Percentiles rank a stretch among this genome's conserved stretches.
Conservation (phyloP, 2,329 filamentous ascomycete genomes). For the Capronia coronata region DNA sequence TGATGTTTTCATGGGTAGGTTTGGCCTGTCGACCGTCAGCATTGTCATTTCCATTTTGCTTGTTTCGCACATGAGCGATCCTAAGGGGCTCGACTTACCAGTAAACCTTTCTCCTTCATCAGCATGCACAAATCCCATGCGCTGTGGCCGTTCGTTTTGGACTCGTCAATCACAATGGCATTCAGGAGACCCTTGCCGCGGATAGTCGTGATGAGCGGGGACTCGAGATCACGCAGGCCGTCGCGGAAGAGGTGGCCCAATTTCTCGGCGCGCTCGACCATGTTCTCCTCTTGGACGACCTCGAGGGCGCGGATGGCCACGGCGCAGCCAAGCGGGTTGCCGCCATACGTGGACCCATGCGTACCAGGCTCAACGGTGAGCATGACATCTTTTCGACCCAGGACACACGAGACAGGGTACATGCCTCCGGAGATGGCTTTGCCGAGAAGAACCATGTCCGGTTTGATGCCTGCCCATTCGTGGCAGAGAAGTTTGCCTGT, state of each 20-base stretch:
- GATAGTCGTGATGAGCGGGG: slow-evolving; percentile 71
- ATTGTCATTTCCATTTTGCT: neutral
- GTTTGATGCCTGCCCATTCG: slow-evolving; percentile 92
- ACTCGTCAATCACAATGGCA: slow-evolving; percentile 91
- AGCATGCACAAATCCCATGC: slow-evolving; percentile 97
- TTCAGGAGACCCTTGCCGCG: slow-evolving; percentile 92
- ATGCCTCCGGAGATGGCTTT: slow-evolving; percentile 98
- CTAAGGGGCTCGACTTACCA: slow-evolving; percentile 57
- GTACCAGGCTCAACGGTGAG: slow-evolving; percentile 92
- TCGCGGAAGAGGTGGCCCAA: slow-evolving; percentile 79
- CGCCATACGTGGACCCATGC: slow-evolving; percentile 96
- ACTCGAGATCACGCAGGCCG: slow-evolving; percentile 66
- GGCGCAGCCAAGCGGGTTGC: slow-evolving; percentile 90
- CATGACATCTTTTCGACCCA: slow-evolving; percentile 87
- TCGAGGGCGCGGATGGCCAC: slow-evolving; percentile 93
- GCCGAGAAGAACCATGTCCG: slow-evolving; percentile 86
- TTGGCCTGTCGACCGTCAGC: slow-evolving; percentile 61
- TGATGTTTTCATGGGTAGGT: slow-evolving; percentile 97
- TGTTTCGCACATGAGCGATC: neutral
- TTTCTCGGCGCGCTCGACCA: slow-evolving; percentile 73
- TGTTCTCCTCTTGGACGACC: slow-evolving; percentile 82
- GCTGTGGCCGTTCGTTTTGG: slow-evolving; percentile 71
- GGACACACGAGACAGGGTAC: slow-evolving; percentile 95
- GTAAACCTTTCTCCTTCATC: slow-evolving; percentile 86
- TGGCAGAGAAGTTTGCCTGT: slow-evolving; percentile 91